Evolutionary conservation across 108 stramenopile species (phyloP).

Genomic region (Seminavis robusta): DNA sequence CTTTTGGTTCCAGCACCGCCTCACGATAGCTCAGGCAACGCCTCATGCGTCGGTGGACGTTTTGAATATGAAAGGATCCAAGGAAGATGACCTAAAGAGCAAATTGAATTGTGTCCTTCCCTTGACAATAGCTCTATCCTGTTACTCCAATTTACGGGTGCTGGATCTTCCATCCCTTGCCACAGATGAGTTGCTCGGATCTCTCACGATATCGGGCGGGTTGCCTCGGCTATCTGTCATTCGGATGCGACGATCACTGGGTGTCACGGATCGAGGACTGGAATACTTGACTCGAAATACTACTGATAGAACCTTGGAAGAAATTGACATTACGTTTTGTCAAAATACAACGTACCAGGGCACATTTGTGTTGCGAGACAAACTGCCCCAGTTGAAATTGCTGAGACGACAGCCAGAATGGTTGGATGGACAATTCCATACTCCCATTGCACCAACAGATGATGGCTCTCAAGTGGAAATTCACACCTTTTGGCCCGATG

Average conservation of each 20-base stretch:
- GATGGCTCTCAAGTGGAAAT: conserved; percentile 10
- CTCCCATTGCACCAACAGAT: conserved; percentile 33
- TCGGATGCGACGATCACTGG: conserved; percentile 8
- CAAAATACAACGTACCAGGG: conserved; percentile 15
- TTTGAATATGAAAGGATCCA: too few species aligned
- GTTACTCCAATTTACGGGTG: too few species aligned
- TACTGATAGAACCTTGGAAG: too few species aligned
- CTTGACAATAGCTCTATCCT: too few species aligned
- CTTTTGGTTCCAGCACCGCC: too few species aligned
- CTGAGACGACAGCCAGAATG: conserved; percentile 39
- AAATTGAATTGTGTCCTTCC: too few species aligned
- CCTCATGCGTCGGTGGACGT: too few species aligned
- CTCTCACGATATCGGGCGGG: too few species aligned
- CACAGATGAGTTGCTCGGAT: too few species aligned
- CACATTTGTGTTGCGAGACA: conserved; percentile 12
- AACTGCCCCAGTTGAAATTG: conserved; percentile 2
- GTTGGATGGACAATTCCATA: conserved; percentile 29
- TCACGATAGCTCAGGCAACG: too few species aligned
- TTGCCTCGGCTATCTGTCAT: conserved; percentile 1
- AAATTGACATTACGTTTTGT: conserved; percentile 37
- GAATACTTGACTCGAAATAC: conserved; percentile 8
- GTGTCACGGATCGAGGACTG: conserved; percentile 12
- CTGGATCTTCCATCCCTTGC: too few species aligned
- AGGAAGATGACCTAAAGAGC: too few species aligned
- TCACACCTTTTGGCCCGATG: conserved; percentile 33